These are phyloP conservation scores for Hylodesmum podocarpum DNA, from an alignment of 306 rosid species.

Conservation along the genomic window DNA sequence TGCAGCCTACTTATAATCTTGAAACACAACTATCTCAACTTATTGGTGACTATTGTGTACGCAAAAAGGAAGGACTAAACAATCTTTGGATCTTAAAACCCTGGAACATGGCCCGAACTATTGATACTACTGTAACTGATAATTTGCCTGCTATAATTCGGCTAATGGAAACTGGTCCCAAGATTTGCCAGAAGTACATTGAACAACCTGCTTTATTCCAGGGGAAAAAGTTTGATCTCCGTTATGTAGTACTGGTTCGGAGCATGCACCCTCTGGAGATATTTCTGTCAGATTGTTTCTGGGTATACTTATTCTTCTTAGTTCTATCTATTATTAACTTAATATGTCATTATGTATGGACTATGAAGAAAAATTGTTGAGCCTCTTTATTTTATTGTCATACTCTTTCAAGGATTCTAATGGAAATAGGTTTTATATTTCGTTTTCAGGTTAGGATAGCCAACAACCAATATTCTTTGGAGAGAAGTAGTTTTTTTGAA, in stretches of 20 bases:
- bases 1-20: slow-evolving; percentile 95
- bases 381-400: background rate
- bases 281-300: slow-evolving; percentile 83
- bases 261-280: slow-evolving; percentile 79
- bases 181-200: slow-evolving; percentile 95
- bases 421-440: slow-evolving; percentile 20
- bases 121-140: slow-evolving; percentile 90
- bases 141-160: slow-evolving; percentile 75
- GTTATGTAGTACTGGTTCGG: slow-evolving; percentile 81
- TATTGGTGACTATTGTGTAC: slow-evolving; percentile 74
- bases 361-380: background rate
- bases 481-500: slow-evolving; percentile 76
- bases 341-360: background rate
- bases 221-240: slow-evolving; percentile 89
- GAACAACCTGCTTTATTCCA: slow-evolving; percentile 85
- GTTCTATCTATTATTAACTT: background rate
- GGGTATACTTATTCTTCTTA: slow-evolving; percentile 60
- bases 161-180: slow-evolving; percentile 96
- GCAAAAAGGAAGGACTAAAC: slow-evolving; percentile 69
- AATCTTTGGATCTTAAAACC: slow-evolving; percentile 94
- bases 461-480: slow-evolving; percentile 80
- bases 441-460: slow-evolving; percentile 85
- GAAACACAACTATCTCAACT: slow-evolving; percentile 81
- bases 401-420: slow-evolving; percentile 17
- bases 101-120: slow-evolving; percentile 99